Percentiles rank a stretch among this genome's conserved stretches.
Evolutionary conservation across 2,329 filamentous ascomycete genomes (phyloP).

Genomic region (Sphaerulina vaccinii): DNA sequence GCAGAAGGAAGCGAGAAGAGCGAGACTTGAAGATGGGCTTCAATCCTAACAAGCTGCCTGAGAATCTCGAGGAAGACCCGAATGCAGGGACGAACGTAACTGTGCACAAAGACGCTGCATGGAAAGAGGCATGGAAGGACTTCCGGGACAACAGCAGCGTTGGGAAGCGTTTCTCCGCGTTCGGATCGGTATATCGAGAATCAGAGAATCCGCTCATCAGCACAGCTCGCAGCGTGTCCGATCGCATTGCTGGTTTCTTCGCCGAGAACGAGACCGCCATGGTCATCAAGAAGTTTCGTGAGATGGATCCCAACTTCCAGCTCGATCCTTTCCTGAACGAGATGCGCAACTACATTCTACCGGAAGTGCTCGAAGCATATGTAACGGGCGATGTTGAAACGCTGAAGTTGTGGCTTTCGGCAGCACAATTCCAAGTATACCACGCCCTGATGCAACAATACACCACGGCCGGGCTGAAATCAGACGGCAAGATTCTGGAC

Average conservation of each 20-base stretch:
- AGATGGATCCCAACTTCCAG: constrained; percentile 94
- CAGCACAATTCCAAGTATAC: constrained; percentile 94
- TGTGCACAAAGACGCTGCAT: constrained; percentile 92
- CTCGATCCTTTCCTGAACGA: constrained; percentile 92
- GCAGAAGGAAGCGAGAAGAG: constrained; percentile 72
- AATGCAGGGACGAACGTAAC: constrained; percentile 94
- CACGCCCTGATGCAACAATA: constrained; percentile 97
- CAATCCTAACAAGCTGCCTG: constrained; percentile 43
- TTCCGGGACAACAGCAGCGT: constrained; percentile 88
- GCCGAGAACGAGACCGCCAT: constrained; percentile 96
- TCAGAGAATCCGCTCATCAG: constrained; percentile 95
- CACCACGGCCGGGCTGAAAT: constrained; percentile 86
- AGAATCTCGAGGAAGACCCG: constrained; percentile 77
- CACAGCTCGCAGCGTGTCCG: constrained; percentile 89
- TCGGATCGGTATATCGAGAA: constrained; percentile 88
- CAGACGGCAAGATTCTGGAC: constrained; percentile 90
- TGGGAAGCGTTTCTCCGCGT: constrained; percentile 81
- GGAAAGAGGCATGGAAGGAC: constrained; percentile 97
- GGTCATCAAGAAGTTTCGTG: constrained; percentile 96
- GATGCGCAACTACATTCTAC: constrained; percentile 95
- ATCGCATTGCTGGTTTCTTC: constrained; percentile 91
- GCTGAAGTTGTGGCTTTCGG: constrained; percentile 91
- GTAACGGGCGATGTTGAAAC: constrained; percentile 93
- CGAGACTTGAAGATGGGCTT: constrained; percentile 57
- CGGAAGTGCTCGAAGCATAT: constrained; percentile 95